Conservation (phyloP, 2,329 filamentous ascomycete species). For the Apiospora malaysiana region DNA sequence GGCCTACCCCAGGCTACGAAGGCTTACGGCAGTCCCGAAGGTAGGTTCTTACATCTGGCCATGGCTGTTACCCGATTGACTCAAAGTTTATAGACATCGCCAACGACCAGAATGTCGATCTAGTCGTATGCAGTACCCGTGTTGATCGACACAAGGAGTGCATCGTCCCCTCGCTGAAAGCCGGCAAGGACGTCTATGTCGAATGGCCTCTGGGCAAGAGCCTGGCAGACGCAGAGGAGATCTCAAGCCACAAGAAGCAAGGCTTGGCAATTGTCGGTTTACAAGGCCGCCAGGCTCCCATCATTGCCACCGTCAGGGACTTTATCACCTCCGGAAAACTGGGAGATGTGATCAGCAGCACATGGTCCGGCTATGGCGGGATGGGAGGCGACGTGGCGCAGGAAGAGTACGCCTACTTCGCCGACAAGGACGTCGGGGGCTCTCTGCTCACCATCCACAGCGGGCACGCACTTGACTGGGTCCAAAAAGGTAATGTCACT, state of each 20-base stretch:
- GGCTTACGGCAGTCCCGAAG: constrained; percentile 1
- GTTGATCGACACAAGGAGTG: constrained; percentile 5
- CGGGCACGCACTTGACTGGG: constrained; percentile 18
- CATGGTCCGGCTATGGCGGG: background rate
- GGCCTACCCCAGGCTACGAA: background rate
- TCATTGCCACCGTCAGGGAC: background rate
- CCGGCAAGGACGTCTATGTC: constrained; percentile 22
- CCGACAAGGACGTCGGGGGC: constrained; percentile 19
- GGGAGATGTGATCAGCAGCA: constrained; percentile 17
- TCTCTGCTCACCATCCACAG: constrained; percentile 18
- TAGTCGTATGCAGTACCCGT: constrained; percentile 14
- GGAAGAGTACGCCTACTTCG: constrained; percentile 3
- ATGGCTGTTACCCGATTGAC: too few relatives aligned
- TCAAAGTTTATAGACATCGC: background rate
- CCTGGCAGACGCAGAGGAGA: constrained; percentile 9
- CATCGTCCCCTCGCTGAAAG: background rate
- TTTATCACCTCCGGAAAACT: constrained; percentile 7
- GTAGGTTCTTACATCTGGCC: background rate
- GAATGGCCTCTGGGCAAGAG: constrained; percentile 22
- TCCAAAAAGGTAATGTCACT: background rate
- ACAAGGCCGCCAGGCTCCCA: constrained; percentile 5
- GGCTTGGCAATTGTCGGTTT: constrained; percentile 4
- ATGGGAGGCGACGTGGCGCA: background rate
- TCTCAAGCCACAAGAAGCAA: background rate
- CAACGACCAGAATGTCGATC: constrained; percentile 16